These are phyloP conservation scores for Cryoendolithus antarcticus DNA, from an alignment of 2,329 filamentous ascomycete species.

Conservation along the genomic window DNA sequence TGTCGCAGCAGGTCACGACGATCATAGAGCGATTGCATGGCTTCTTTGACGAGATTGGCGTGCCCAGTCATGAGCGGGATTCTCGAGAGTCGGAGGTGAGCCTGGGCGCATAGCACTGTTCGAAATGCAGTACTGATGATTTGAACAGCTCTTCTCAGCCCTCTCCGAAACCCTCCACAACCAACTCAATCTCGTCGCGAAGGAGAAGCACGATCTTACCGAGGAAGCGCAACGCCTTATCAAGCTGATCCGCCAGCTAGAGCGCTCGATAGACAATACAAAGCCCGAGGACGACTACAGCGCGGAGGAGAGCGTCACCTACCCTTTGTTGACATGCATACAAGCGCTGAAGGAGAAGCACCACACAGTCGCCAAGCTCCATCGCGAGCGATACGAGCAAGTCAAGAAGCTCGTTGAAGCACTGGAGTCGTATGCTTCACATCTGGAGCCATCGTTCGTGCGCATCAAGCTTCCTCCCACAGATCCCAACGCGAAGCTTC, in stretches of 20 bases:
- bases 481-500: slow-evolving; percentile 59
- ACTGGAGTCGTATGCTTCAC: slow-evolving; percentile 89
- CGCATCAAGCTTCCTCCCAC: slow-evolving; percentile 76
- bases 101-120: no score
- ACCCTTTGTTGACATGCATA: slow-evolving; percentile 70
- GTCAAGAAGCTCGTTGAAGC: slow-evolving; percentile 91
- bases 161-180: slow-evolving; percentile 85
- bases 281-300: slow-evolving; percentile 53
- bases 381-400: slow-evolving; percentile 87
- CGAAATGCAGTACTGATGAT: slow-evolving; percentile 1
- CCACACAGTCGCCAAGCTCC: slow-evolving; percentile 62
- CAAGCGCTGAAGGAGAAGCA: slow-evolving; percentile 77
- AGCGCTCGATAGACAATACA: slow-evolving; percentile 70
- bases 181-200: slow-evolving; percentile 71
- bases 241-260: slow-evolving; percentile 83
- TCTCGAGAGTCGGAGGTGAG: slow-evolving; percentile 66
- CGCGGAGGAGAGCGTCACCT: slow-evolving; percentile 61
- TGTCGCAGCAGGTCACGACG: slow-evolving; percentile 87
- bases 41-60: slow-evolving; percentile 93
- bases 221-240: slow-evolving; percentile 81
- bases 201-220: slow-evolving; percentile 83
- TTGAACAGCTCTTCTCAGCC: slow-evolving; percentile 61
- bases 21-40: slow-evolving; percentile 89
- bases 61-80: slow-evolving; percentile 87
- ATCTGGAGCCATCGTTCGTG: slow-evolving; percentile 82